Percentiles rank a stretch among this genome's conserved stretches.
These are phyloP conservation scores for Plasmodium ovale DNA, from an alignment of 169 alveolate genomes.

Conservation along the genomic window DNA sequence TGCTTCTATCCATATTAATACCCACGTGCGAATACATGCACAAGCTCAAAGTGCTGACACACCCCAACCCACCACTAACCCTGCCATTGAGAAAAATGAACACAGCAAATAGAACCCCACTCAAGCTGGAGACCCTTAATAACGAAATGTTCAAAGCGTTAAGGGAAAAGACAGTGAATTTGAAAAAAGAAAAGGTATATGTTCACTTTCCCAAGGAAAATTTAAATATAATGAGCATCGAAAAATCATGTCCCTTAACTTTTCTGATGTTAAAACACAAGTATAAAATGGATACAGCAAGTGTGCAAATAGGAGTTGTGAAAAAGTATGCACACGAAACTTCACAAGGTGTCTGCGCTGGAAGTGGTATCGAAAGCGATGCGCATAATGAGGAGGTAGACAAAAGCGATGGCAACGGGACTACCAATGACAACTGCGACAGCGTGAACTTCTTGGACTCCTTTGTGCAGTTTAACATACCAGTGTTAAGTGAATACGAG, in stretches of 20 bases:
- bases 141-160: conserved; percentile 29
- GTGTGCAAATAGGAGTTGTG: conserved; percentile 17
- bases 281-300: conserved; percentile 21
- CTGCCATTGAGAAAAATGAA: conserved; percentile 19
- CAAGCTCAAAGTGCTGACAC: background rate
- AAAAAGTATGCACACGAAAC: background rate
- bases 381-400: background rate
- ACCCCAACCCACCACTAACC: background rate
- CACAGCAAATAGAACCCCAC: background rate
- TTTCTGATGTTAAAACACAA: conserved; percentile 20
- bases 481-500: conserved; percentile 51
- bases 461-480: conserved; percentile 52
- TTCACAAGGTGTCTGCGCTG: too few relatives aligned
- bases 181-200: conserved; percentile 22
- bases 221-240: conserved; percentile 19
- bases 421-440: background rate
- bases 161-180: conserved; percentile 17
- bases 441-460: conserved; percentile 17
- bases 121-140: conserved; percentile 22
- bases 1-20: background rate
- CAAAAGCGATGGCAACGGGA: background rate
- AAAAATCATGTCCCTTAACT: conserved; percentile 45
- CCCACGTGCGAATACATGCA: background rate
- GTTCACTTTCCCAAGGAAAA: background rate
- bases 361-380: too few relatives aligned